Evolutionary conservation across 2,329 filamentous ascomycete genomes (phyloP).

Genomic region (Emericellopsis cladophorae): DNA sequence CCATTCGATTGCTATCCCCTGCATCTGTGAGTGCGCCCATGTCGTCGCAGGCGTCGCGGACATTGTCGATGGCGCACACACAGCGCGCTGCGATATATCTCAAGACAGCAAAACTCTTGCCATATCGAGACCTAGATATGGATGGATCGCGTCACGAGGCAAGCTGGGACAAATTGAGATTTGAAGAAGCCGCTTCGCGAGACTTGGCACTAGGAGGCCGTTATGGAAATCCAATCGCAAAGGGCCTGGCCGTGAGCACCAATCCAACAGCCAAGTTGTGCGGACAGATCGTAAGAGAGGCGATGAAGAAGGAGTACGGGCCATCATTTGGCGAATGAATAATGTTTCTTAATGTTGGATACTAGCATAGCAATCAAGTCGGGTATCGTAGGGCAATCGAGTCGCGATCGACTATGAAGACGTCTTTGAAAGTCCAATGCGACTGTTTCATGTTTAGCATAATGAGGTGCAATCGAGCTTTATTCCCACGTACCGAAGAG

Average conservation of each 20-base stretch:
- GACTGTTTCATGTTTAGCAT: too few relatives aligned
- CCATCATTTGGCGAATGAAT: slow-evolving; percentile 27
- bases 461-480: background rate
- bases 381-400: too few relatives aligned
- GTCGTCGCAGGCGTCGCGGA: slow-evolving; percentile 51
- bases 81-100: slow-evolving; percentile 57
- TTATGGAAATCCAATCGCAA: slow-evolving; percentile 54
- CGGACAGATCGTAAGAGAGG: slow-evolving; percentile 55
- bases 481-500: too few relatives aligned
- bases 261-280: slow-evolving; percentile 60
- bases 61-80: slow-evolving; percentile 57
- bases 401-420: too few relatives aligned
- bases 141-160: slow-evolving; percentile 27
- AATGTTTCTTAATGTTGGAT: background rate
- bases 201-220: slow-evolving; percentile 53
- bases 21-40: slow-evolving; percentile 34
- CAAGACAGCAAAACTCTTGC: slow-evolving; percentile 38
- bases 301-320: slow-evolving; percentile 57
- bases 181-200: slow-evolving; percentile 48
- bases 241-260: slow-evolving; percentile 48
- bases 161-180: slow-evolving; percentile 38
- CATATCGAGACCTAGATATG: slow-evolving; percentile 22
- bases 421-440: too few relatives aligned
- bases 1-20: slow-evolving; percentile 47
- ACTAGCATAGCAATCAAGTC: background rate